Evolutionary conservation across 192 early-diverging fungal genomes (phyloP), one percentile per base, ranked within the genome.

Genomic region (Dimargaris verticillata): DNA sequence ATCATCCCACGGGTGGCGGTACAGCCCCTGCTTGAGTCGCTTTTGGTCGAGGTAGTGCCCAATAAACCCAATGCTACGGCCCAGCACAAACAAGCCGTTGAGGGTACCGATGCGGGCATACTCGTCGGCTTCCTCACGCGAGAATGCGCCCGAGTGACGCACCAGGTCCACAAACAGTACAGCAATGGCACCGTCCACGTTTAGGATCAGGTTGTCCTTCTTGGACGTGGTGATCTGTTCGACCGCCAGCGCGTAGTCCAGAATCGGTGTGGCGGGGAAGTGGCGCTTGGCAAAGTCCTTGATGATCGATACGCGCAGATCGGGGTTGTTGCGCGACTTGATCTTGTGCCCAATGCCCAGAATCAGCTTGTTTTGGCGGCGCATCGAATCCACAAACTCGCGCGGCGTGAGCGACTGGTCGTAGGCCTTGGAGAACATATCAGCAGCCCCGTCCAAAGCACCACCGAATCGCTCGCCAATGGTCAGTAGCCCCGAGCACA

Each of bases 311-410:
- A 98, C 95, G 48, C 95, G 93, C 71, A 98, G 74, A 69, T 98
- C 95, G 3, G 95, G 95, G 83, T 98, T 98, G 62, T 91, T 95
- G 62, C 95, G 83, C 44, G 91, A 93, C 78, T 98, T 98, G 83
- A 98, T 92, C 82, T 95, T 95, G 88, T 98, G 95, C 22, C 95
- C 95, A 62, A 98, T 98, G 63, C 95, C 95, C 60, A 92, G 78
- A 72, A 98, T 98, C 64, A 98, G 79, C 80, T 95, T 91, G 87
- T 95, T 89, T 66, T 84, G 82, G 75, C 90, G 89, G 58, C 95
- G 84, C 89, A 92, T 94, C 52, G 86, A 85, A 67, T 84, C 80
- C 24, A 98, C 95, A 70, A 93, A 98, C 72, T 95, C 93, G 57
- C 87, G 84, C 51, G 95, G 92, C 20, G 89, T 83, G 59, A 92